These are phyloP conservation scores for Zychaea mexicana DNA, from an alignment of 371 early-diverging fungal genomes.

Conservation along the genomic window DNA sequence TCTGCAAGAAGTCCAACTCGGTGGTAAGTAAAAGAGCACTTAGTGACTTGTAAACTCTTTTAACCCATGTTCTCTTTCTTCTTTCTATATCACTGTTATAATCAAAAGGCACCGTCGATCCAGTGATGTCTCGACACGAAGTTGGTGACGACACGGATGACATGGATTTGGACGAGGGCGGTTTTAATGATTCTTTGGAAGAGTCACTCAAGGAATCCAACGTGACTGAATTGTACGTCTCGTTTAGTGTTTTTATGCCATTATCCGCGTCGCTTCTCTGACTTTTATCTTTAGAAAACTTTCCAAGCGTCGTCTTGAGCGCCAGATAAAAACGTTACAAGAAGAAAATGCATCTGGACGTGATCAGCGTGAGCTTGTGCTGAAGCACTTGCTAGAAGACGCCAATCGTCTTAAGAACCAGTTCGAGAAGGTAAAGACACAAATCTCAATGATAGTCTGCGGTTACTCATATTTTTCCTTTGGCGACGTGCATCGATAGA, in stretches of 20 bases:
- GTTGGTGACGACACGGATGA: conserved; percentile 19
- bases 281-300: conserved; percentile 43
- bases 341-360: conserved; percentile 58
- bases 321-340: conserved; percentile 65
- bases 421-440: conserved; percentile 61
- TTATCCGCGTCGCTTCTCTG: neutral
- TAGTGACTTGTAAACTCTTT: too few relatives aligned
- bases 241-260: neutral
- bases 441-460: too few relatives aligned
- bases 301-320: conserved; percentile 77
- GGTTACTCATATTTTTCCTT: too few relatives aligned
- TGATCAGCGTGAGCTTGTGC: conserved; percentile 54
- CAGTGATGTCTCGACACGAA: neutral
- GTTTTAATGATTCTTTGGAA: conserved; percentile 42
- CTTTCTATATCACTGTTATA: neutral
- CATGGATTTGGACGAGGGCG: conserved; percentile 43
- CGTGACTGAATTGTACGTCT: conserved; percentile 49
- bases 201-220: conserved; percentile 57
- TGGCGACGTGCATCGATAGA: too few relatives aligned
- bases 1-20: conserved; percentile 81
- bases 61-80: neutral
- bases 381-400: conserved; percentile 76
- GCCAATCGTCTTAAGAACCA: conserved; percentile 69
- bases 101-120: conserved; percentile 1
- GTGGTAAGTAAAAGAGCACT: conserved; percentile 31